A percentile compares a stretch with the other conserved stretches of the same genome.
These are phyloP conservation scores for Sporopachydermia lactativora DNA, from an alignment of 805 yeast genomes.

Conservation along the genomic window DNA sequence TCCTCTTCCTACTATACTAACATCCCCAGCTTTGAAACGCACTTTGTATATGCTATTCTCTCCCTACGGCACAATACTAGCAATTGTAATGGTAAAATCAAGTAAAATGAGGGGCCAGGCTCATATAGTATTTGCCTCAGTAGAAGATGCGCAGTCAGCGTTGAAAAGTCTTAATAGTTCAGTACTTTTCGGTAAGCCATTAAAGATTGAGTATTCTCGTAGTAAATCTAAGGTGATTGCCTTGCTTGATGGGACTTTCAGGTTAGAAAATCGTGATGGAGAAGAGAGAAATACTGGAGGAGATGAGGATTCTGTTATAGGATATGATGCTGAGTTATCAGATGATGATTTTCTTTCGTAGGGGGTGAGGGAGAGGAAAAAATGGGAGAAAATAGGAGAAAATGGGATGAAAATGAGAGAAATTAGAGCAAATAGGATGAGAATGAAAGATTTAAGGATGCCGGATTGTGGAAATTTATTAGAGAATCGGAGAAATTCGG, in stretches of 20 bases:
- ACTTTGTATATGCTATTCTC: conserved; percentile 23
- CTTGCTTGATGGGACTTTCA: background rate
- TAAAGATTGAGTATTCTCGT: background rate
- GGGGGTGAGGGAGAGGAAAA: no score
- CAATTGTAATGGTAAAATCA: conserved; percentile 22
- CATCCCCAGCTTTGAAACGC: conserved; percentile 19
- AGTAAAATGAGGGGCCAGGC: conserved; percentile 29
- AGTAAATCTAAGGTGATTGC: background rate
- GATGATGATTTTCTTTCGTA: no score
- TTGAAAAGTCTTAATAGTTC: conserved; percentile 5
- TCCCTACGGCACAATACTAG: conserved; percentile 22
- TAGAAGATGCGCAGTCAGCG: conserved; percentile 19
- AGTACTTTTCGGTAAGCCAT: background rate
- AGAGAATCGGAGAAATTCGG: no score
- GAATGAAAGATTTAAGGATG: no score
- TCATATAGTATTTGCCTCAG: conserved; percentile 20
- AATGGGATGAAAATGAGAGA: no score
- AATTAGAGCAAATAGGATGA: no score
- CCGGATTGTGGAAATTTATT: no score
- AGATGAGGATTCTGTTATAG: background rate
- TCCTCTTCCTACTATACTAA: no score
- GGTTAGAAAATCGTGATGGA: background rate
- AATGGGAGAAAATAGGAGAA: no score
- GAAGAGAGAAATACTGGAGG: no score
- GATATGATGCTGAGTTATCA: background rate